A percentile compares a stretch with the other conserved stretches of the same genome.
phyloP scores from a whole-genome alignment of 176 grass and related monocot genomes.

The Carex myosuroides region DNA sequence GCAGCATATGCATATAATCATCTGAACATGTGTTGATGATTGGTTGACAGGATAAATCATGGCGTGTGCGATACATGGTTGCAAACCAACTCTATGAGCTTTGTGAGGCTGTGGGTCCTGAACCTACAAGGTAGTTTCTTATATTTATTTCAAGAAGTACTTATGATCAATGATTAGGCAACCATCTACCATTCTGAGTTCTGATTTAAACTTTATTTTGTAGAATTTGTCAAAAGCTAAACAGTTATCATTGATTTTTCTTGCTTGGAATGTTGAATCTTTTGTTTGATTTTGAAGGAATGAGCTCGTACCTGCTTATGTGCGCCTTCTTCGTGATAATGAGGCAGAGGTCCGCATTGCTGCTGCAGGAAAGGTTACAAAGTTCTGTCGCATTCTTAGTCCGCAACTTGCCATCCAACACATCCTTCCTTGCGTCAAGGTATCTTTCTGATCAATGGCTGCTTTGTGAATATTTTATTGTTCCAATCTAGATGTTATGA shows the following conservation, averaged over 20 bases:
- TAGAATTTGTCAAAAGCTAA: constrained; percentile 4
- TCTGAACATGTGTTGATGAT: background rate
- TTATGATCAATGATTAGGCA: background rate
- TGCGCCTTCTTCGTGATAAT: constrained; percentile 89
- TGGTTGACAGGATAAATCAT: constrained; percentile 81
- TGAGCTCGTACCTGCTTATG: constrained; percentile 85
- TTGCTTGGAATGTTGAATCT: background rate
- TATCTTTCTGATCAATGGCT: constrained; percentile 14
- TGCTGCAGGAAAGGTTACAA: constrained; percentile 93
- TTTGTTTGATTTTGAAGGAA: constrained; percentile 29
- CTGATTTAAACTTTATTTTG: background rate
- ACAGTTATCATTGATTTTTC: background rate
- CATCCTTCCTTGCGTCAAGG: constrained; percentile 94
- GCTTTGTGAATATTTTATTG: background rate
- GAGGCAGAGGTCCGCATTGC: constrained; percentile 97
- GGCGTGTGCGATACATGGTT: constrained; percentile 97
- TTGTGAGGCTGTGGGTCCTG: constrained; percentile 81
- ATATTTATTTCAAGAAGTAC: constrained; percentile 1
- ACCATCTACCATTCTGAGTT: background rate
- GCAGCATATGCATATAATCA: background rate
- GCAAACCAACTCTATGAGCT: constrained; percentile 94
- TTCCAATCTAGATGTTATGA: background rate
- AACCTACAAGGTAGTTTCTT: constrained; percentile 57
- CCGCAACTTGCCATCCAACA: constrained; percentile 66
- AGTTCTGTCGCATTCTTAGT: constrained; percentile 78